phyloP scores from a whole-genome alignment of 768 basidiomycete species.

The Trametes maxima region DNA sequence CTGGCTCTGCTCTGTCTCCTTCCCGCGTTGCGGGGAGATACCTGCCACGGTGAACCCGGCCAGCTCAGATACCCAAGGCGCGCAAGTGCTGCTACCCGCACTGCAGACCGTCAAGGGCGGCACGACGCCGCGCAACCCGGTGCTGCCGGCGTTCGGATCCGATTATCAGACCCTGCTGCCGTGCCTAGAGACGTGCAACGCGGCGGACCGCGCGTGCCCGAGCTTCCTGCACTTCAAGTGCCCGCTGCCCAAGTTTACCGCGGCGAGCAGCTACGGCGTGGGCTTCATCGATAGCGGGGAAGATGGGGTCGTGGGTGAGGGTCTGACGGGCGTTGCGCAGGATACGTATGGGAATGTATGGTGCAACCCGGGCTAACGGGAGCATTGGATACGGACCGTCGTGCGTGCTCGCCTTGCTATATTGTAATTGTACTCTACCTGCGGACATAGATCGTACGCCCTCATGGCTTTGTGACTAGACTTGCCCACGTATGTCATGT shows the following conservation, averaged over 20 bases:
- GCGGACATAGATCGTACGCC: too few species aligned
- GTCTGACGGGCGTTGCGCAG: constrained; percentile 55
- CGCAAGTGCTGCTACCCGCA: constrained; percentile 50
- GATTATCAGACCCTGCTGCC: constrained; percentile 69
- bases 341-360: constrained; percentile 78
- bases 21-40: constrained; percentile 74
- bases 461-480: too few species aligned
- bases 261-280: constrained; percentile 70
- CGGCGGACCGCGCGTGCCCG: constrained; percentile 77
- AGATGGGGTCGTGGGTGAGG: constrained; percentile 48
- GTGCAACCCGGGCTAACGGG: constrained; percentile 51
- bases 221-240: constrained; percentile 71
- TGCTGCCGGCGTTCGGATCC: constrained; percentile 46
- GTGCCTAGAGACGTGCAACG: constrained; percentile 77
- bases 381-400: too few species aligned
- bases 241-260: constrained; percentile 62
- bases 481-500: too few species aligned
- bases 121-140: constrained; percentile 46
- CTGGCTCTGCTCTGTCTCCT: constrained; percentile 76
- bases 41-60: constrained; percentile 27
- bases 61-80: constrained; percentile 4
- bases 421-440: too few species aligned
- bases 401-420: too few species aligned
- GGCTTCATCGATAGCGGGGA: constrained; percentile 66
- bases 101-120: constrained; percentile 46